phyloP scores from a whole-genome alignment of 495 filamentous ascomycete species.

The Neurospora sp. region DNA sequence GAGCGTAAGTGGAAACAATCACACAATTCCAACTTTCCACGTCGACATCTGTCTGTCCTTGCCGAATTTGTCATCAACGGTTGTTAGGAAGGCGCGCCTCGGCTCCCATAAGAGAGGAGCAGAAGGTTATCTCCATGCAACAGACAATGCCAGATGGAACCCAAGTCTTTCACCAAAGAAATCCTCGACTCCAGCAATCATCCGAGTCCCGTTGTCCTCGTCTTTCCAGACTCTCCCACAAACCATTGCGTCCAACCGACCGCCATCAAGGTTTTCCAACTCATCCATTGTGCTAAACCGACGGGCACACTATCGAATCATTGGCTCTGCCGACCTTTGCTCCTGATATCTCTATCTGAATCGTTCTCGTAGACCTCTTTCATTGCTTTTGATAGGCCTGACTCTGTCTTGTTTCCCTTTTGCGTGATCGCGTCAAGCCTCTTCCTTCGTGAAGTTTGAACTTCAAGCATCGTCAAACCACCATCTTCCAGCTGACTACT shows the following conservation, averaged over 20 bases:
- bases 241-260: not conserved
- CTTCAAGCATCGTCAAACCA: not conserved
- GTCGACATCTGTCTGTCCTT: not conserved
- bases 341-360: too few relatives aligned
- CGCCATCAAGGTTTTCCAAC: not conserved
- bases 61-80: not conserved
- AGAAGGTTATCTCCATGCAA: not conserved
- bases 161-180: not conserved
- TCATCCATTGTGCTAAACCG: not conserved
- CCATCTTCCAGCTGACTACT: not conserved
- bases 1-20: not conserved
- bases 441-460: not conserved
- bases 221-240: not conserved
- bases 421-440: not conserved
- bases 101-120: not conserved
- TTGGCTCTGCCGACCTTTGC: not conserved
- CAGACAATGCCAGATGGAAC: too few relatives aligned
- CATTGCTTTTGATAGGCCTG: not conserved
- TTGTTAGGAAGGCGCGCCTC: not conserved
- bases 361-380: too few relatives aligned
- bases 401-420: not conserved
- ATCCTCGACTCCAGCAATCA: not conserved
- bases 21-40: not conserved
- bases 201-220: not conserved
- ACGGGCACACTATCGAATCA: not conserved